These are phyloP conservation scores for Funneliformis geosporum DNA, from an alignment of 192 early-diverging fungal species.

Conservation along the genomic window DNA sequence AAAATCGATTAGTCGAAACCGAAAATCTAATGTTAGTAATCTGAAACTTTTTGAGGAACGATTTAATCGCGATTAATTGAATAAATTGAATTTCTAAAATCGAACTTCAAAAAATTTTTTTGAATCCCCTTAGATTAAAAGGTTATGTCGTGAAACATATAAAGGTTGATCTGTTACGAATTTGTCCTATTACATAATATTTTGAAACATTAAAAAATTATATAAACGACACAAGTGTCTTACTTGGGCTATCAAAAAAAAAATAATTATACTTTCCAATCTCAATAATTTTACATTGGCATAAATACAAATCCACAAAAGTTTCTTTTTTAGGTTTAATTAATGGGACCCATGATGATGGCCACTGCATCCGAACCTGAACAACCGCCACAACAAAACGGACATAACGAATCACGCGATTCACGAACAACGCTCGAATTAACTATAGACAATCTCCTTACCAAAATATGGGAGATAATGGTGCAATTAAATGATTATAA, in stretches of 20 bases:
- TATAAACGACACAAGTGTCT: not conserved
- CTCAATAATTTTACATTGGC: not conserved
- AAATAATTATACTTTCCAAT: not conserved
- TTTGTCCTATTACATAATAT: not conserved
- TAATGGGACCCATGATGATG: constrained; percentile 24
- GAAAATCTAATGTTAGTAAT: too few species aligned
- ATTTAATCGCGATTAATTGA: too few species aligned
- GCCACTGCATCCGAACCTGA: not conserved
- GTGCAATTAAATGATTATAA: constrained; percentile 20
- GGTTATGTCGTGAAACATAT: not conserved
- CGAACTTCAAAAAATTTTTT: too few species aligned
- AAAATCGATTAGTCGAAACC: too few species aligned
- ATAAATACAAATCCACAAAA: not conserved
- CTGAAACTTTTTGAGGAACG: too few species aligned
- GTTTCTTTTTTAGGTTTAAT: not conserved
- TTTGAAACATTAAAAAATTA: not conserved
- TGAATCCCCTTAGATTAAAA: not conserved
- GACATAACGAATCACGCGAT: constrained; percentile 26
- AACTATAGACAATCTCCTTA: not conserved
- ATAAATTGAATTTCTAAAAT: too few species aligned
- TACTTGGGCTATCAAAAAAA: too few species aligned
- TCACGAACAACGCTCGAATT: not conserved
- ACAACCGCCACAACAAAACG: constrained; percentile 4
- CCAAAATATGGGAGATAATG: constrained; percentile 22
- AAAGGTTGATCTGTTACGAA: too few species aligned